These are phyloP conservation scores for Thalassiosira profunda DNA, from an alignment of 108 stramenopile genomes.

Conservation along the genomic window DNA sequence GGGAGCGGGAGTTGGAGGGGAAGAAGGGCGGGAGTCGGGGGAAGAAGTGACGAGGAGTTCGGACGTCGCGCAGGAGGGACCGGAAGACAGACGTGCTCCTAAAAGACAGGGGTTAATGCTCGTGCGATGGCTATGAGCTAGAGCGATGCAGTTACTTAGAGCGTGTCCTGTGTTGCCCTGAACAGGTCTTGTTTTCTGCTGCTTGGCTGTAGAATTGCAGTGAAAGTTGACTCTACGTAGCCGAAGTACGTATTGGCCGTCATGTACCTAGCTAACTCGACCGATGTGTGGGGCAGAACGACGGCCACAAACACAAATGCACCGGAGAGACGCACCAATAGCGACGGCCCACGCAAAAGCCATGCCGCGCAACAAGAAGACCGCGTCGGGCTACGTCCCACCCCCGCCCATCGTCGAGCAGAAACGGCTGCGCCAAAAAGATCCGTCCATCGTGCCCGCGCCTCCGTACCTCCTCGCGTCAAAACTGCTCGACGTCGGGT, in stretches of 20 bases:
- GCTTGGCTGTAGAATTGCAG: background rate
- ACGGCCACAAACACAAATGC: too few relatives aligned
- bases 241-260: background rate
- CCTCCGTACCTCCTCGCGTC: conserved; percentile 42
- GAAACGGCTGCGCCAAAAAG: conserved; percentile 27
- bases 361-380: conserved; percentile 4
- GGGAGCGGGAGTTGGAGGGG: conserved; percentile 79
- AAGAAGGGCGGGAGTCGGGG: conserved; percentile 16
- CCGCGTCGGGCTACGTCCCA: background rate
- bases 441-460: conserved; percentile 29
- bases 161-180: too few relatives aligned
- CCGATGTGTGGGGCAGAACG: too few relatives aligned
- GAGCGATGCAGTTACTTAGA: too few relatives aligned
- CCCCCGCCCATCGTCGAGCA: conserved; percentile 38
- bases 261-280: too few relatives aligned
- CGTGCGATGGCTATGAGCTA: too few relatives aligned
- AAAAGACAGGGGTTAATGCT: too few relatives aligned
- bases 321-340: too few relatives aligned
- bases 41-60: conserved; percentile 9
- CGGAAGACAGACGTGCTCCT: too few relatives aligned
- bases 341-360: background rate
- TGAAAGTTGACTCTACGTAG: background rate
- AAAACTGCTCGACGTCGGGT: conserved; percentile 26
- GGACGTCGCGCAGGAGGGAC: too few relatives aligned
- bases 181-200: too few relatives aligned